Evolutionary conservation across 441 rosid species (phyloP), one percentile per base, ranked within the genome.

Genomic region (Pelargonium cotyledonis): DNA sequence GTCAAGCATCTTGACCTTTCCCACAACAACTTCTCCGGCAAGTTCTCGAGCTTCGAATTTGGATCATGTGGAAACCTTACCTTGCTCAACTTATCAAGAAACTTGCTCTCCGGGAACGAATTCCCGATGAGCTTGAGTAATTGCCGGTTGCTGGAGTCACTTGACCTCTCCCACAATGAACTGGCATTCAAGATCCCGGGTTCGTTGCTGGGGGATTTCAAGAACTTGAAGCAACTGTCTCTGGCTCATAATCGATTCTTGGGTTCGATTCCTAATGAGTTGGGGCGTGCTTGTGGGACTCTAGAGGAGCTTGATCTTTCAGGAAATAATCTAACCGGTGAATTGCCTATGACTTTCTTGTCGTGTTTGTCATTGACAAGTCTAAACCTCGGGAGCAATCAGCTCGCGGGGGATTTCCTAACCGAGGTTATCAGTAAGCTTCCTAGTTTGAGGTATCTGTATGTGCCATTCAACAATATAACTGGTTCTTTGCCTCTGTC

Each of bases 271-370:
- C 95, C 95, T 65, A 65, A 77, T 15, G 93, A 88, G 79, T 77
- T 94, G 70, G 88, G 85, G 55, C 74, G 60, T 51, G 77, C 83
- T 64, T 94, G 97, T 23, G 79, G 70, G 62, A 83, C 81, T 55
- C 79, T 94, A 15, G 76, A 73, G 70, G 86, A 82, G 47, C 80
- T 94, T 62, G 98, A 94, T 76, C 87, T 94, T 65, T 94, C 98
- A 51, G 76, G 64, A 18, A 94, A 94, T 79, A 76, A 72, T 60
- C 88, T 94, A 73, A 74, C 78, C 1, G 95, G 95, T 60, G 89
- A 78, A 61, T 79, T 94, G 72, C 96, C 96, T 10, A 4, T 51
- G 7, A 63, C 76, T 21, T 88, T 94, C 70, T 29, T 66, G 0
- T 78, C 89, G 0, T 94, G 99, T 67, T 80, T 85, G 57, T 81